Conservation (phyloP, 1,284 basidiomycete species). For the Wallemia mellicola region DNA sequence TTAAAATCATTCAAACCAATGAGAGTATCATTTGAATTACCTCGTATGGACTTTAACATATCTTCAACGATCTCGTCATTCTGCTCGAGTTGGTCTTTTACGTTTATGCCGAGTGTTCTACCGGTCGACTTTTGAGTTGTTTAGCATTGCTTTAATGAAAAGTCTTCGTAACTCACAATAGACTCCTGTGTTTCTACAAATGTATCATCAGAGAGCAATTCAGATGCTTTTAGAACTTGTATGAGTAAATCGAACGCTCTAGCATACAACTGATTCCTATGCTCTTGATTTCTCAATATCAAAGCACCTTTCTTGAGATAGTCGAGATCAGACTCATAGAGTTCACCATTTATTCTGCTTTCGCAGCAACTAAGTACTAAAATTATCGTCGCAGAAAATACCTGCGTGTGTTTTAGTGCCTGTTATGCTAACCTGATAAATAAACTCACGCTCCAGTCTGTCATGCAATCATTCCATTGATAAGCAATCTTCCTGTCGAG, state of each 20-base stretch:
- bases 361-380: neutral
- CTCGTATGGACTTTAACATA: no score
- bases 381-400: neutral
- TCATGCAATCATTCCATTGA: neutral
- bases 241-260: neutral
- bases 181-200: neutral
- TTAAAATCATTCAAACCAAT: no score
- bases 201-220: neutral
- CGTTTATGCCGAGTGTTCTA: no score
- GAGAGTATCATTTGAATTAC: no score
- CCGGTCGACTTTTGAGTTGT: no score
- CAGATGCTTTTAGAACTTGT: neutral
- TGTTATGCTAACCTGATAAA: neutral
- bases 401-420: no score
- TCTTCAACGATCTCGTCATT: no score
- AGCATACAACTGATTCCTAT: neutral
- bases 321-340: neutral
- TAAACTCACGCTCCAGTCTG: neutral
- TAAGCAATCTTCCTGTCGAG: neutral
- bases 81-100: no score
- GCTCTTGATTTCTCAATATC: neutral
- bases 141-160: no score
- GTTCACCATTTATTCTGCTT: neutral
- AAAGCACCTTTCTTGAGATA: neutral
- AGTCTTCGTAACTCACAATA: neutral